A percentile compares a stretch with the other conserved stretches of the same genome.
Evolutionary conservation across 768 basidiomycete genomes (phyloP).

Genomic region (Boletus edulis): DNA sequence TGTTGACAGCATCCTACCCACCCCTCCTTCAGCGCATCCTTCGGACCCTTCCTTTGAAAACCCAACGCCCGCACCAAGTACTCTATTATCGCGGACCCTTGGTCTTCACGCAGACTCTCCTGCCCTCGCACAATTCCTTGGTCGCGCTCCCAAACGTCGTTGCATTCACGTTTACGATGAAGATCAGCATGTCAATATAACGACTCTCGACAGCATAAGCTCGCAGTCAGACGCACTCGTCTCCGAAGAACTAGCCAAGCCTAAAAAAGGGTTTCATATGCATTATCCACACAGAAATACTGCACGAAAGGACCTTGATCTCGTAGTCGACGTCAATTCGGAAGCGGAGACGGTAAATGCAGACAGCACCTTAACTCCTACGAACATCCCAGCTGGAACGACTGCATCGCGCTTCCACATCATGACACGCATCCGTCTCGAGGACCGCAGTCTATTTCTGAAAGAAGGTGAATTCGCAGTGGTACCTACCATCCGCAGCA

Average conservation of each 20-base stretch:
- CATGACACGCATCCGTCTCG: slow-evolving; percentile 38
- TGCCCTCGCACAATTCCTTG: slow-evolving; percentile 49
- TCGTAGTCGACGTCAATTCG: slow-evolving; percentile 11
- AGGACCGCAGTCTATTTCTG: slow-evolving; percentile 46
- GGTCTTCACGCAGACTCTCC: slow-evolving; percentile 52
- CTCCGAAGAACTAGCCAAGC: not conserved
- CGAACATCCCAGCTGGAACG: slow-evolving; percentile 13
- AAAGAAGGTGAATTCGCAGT: slow-evolving; percentile 33
- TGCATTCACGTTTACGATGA: slow-evolving; percentile 38
- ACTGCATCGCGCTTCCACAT: slow-evolving; percentile 45
- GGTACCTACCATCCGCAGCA: not conserved
- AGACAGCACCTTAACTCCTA: not conserved
- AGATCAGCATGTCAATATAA: slow-evolving; percentile 35
- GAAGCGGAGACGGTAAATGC: not conserved
- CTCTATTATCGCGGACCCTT: slow-evolving; percentile 45
- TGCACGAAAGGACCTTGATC: slow-evolving; percentile 39
- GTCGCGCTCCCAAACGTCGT: slow-evolving; percentile 41
- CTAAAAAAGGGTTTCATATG: slow-evolving; percentile 34
- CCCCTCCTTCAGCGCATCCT: not conserved
- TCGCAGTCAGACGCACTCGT: not conserved
- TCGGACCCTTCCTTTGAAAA: slow-evolving; percentile 5
- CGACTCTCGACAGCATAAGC: slow-evolving; percentile 8
- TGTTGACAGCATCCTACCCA: slow-evolving; percentile 23
- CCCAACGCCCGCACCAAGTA: slow-evolving; percentile 24
- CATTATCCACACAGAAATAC: slow-evolving; percentile 39